A percentile compares a stretch with the other conserved stretches of the same genome.
These are phyloP conservation scores for Laetiporus sulphureus DNA, from an alignment of 1,284 basidiomycete species.

Conservation along the genomic window DNA sequence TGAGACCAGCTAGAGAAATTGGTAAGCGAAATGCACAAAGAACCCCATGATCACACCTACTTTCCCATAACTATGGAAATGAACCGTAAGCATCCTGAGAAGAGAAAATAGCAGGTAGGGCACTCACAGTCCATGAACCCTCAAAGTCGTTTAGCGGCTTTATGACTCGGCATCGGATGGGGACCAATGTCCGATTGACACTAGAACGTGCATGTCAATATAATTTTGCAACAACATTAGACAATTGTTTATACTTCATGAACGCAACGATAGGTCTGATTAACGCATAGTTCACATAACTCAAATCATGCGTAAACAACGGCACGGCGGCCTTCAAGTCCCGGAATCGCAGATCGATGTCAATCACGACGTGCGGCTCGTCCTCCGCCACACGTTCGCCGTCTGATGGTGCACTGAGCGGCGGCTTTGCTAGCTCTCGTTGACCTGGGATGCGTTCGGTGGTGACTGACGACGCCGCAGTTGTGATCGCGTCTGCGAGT, in stretches of 20 bases:
- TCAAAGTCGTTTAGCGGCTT: conserved; percentile 80
- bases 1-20: conserved; percentile 59
- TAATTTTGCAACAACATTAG: neutral
- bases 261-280: conserved; percentile 97
- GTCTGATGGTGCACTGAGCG: conserved; percentile 66
- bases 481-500: conserved; percentile 79
- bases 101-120: too few species aligned
- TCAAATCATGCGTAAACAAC: conserved; percentile 81
- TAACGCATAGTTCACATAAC: conserved; percentile 91
- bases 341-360: conserved; percentile 92
- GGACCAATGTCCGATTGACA: conserved; percentile 86
- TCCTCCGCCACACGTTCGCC: conserved; percentile 32
- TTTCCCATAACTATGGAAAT: conserved; percentile 71
- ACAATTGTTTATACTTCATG: conserved; percentile 84
- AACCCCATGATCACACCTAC: conserved; percentile 34
- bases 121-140: conserved; percentile 82
- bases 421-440: conserved; percentile 80
- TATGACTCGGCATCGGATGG: conserved; percentile 83
- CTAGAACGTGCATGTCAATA: conserved; percentile 32
- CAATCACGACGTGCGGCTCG: conserved; percentile 64
- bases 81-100: neutral
- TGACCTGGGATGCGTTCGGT: conserved; percentile 83
- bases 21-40: conserved; percentile 7
- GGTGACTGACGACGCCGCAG: conserved; percentile 36
- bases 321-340: conserved; percentile 97